A percentile compares a stretch with the other conserved stretches of the same genome.
phyloP scores from a whole-genome alignment of 2,329 filamentous ascomycete species.

The Arthrobotrys pseudoclavata region DNA sequence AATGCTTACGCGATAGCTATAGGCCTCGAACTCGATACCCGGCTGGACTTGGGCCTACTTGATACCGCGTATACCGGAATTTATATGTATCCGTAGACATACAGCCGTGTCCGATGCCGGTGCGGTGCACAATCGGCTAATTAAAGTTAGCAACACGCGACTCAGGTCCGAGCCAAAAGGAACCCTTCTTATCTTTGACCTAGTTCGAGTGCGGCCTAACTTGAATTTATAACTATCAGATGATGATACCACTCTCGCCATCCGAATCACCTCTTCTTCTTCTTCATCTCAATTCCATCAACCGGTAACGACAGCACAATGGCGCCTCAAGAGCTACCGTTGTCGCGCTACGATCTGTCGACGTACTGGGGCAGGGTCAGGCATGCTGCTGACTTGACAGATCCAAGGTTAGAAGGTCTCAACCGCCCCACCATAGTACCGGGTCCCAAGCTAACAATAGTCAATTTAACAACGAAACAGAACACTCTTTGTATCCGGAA shows the following conservation, averaged over 20 bases:
- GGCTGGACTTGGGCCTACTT: too few relatives aligned
- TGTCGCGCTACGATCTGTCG: constrained; percentile 89
- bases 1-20: too few relatives aligned
- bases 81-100: not conserved
- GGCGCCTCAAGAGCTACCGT: constrained; percentile 80
- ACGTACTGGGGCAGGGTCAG: constrained; percentile 96
- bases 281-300: not conserved
- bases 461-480: constrained; percentile 68
- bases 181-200: constrained; percentile 28
- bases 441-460: constrained; percentile 59
- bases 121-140: constrained; percentile 46
- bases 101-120: constrained; percentile 48
- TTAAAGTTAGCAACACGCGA: constrained; percentile 33
- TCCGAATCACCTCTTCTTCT: not conserved
- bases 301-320: constrained; percentile 48
- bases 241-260: constrained; percentile 25
- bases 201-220: constrained; percentile 33
- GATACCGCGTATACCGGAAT: not conserved
- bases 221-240: constrained; percentile 35
- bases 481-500: constrained; percentile 83
- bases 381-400: constrained; percentile 89
- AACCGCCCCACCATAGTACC: constrained; percentile 5
- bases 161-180: not conserved
- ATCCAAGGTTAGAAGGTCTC: constrained; percentile 80
- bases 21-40: too few relatives aligned